These are phyloP conservation scores for Trichosanthes truncata DNA, from an alignment of 306 rosid genomes.

Conservation along the genomic window DNA sequence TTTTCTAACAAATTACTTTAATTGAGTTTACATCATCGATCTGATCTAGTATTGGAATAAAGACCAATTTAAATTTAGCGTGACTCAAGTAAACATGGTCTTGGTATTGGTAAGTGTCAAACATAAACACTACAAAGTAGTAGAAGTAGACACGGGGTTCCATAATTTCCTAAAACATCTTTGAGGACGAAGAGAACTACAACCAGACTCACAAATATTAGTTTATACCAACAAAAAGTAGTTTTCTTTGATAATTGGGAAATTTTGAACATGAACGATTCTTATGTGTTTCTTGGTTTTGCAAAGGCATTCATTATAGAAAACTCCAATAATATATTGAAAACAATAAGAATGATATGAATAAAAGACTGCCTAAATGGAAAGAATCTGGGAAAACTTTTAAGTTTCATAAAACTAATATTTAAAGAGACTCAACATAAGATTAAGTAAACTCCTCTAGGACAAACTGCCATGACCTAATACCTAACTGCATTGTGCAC, in stretches of 20 bases:
- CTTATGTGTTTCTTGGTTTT: neutral
- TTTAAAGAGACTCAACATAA: neutral
- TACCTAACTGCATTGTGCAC: neutral
- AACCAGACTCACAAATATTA: neutral
- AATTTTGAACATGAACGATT: neutral
- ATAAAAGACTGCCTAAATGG: neutral
- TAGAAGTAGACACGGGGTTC: neutral
- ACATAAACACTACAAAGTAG: neutral
- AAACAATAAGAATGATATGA: neutral
- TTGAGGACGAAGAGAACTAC: neutral
- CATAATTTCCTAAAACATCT: neutral
- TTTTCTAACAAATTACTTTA: neutral
- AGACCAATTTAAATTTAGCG: neutral
- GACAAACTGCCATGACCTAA: neutral
- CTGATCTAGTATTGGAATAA: neutral
- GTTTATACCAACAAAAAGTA: neutral
- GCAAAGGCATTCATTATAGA: neutral
- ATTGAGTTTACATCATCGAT: neutral
- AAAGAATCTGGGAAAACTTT: neutral
- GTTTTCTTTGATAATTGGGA: neutral
- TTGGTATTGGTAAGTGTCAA: neutral
- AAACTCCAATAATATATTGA: neutral
- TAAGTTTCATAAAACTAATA: neutral
- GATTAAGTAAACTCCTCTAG: neutral
- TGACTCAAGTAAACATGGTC: neutral